These are phyloP conservation scores for Teratosphaeria pseudoeucalypti DNA, from an alignment of 2,329 filamentous ascomycete species.

Conservation along the genomic window DNA sequence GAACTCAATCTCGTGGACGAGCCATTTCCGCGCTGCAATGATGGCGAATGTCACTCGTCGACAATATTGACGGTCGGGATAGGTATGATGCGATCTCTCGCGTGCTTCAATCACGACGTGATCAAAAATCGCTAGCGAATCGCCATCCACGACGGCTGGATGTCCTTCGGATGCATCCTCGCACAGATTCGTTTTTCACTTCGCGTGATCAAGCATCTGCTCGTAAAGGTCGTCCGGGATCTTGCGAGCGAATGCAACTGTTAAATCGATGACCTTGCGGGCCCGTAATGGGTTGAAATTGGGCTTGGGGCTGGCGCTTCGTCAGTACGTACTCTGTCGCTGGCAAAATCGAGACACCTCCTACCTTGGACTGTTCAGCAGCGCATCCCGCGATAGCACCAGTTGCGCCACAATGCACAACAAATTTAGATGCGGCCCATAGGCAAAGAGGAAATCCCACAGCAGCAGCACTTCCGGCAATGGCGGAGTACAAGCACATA, in stretches of 20 bases:
- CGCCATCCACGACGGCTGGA: background rate
- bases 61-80: background rate
- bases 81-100: background rate
- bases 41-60: background rate
- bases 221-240: constrained; percentile 85
- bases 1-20: background rate
- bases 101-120: background rate
- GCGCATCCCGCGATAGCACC: constrained; percentile 73
- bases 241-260: constrained; percentile 76
- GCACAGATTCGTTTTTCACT: constrained; percentile 33
- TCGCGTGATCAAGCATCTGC: constrained; percentile 80
- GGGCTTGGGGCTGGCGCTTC: constrained; percentile 62
- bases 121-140: background rate
- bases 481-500: constrained; percentile 92
- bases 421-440: constrained; percentile 88
- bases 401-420: constrained; percentile 94
- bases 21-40: background rate
- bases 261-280: constrained; percentile 41
- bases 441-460: constrained; percentile 97
- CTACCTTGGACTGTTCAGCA: constrained; percentile 76
- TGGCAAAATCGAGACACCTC: constrained; percentile 12
- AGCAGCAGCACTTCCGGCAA: constrained; percentile 83
- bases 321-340: constrained; percentile 11
- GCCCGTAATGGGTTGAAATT: constrained; percentile 26
- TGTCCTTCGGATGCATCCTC: background rate